Conservation (phyloP, 345 rosid species). For the Eucalyptus albens region DNA sequence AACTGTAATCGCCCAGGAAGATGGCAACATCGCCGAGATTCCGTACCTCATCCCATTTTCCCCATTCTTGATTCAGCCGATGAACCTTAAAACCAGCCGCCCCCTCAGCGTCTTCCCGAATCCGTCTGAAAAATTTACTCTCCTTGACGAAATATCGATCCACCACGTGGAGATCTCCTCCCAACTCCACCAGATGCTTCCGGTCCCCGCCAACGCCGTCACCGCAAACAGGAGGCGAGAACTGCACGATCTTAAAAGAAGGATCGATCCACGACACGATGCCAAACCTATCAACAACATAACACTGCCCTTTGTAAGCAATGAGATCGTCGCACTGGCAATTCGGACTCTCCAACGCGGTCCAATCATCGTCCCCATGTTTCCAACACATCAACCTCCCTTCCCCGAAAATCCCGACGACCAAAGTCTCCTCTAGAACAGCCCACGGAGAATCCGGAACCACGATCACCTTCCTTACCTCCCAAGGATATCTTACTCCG, state of each 20-base stretch:
- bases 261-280: background rate
- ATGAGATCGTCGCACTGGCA: background rate
- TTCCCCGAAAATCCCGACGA: background rate
- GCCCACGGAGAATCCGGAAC: background rate
- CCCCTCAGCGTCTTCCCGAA: background rate
- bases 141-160: background rate
- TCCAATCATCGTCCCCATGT: constrained; percentile 3
- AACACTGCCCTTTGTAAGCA: background rate
- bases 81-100: constrained; percentile 11
- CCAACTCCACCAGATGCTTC: constrained; percentile 1
- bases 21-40: constrained; percentile 6
- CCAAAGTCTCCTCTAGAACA: background rate
- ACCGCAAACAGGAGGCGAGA: background rate
- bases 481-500: background rate
- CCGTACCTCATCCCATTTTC: constrained; percentile 19
- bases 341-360: background rate
- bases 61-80: constrained; percentile 17
- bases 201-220: background rate
- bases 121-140: background rate
- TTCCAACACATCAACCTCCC: background rate
- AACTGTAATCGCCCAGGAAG: constrained; percentile 6
- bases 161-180: constrained; percentile 1
- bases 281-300: background rate
- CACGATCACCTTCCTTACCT: background rate
- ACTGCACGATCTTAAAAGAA: background rate